A percentile compares a stretch with the other conserved stretches of the same genome.
phyloP scores from a whole-genome alignment of 192 early-diverging fungal species.

The Rhizoclosmatium globosum region DNA sequence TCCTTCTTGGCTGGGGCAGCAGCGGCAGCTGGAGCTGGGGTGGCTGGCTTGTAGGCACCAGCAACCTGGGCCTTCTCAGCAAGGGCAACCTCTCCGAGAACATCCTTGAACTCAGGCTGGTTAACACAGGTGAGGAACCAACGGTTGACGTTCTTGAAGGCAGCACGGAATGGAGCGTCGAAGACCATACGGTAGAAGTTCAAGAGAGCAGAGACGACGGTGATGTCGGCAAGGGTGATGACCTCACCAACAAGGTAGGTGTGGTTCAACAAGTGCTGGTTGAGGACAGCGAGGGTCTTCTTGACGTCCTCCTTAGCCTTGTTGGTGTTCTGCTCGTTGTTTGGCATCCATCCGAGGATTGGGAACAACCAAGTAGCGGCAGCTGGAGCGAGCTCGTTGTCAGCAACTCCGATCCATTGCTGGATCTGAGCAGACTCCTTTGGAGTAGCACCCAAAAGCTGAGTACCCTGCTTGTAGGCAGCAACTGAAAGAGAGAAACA shows the following conservation, averaged over 20 bases:
- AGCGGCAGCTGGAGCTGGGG: constrained; percentile 38
- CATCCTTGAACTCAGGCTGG: constrained; percentile 86
- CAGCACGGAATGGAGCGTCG: constrained; percentile 80
- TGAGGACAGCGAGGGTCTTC: constrained; percentile 71
- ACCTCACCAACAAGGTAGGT: constrained; percentile 96
- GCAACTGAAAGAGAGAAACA: constrained; percentile 48
- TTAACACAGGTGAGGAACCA: constrained; percentile 89
- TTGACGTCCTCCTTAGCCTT: constrained; percentile 73
- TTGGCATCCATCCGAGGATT: constrained; percentile 54
- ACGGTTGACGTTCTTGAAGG: constrained; percentile 88
- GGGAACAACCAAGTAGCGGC: constrained; percentile 59
- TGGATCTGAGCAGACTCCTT: constrained; percentile 60
- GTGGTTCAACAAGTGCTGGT: constrained; percentile 81
- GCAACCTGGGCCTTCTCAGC: constrained; percentile 64
- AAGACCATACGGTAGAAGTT: constrained; percentile 66
- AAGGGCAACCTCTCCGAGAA: constrained; percentile 75
- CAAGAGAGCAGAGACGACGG: constrained; percentile 66
- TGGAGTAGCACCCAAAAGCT: constrained; percentile 52
- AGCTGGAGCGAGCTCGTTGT: constrained; percentile 60
- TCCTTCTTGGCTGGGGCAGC: constrained; percentile 34
- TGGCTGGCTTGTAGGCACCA: constrained; percentile 11
- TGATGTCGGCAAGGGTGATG: constrained; percentile 91
- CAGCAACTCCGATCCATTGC: constrained; percentile 59
- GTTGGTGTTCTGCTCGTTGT: constrained; percentile 66
- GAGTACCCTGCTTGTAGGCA: constrained; percentile 52